Evolutionary conservation across 2,329 filamentous ascomycete species (phyloP), one percentile per base, ranked within the genome.

Genomic region (Trichoderma simmonsii): DNA sequence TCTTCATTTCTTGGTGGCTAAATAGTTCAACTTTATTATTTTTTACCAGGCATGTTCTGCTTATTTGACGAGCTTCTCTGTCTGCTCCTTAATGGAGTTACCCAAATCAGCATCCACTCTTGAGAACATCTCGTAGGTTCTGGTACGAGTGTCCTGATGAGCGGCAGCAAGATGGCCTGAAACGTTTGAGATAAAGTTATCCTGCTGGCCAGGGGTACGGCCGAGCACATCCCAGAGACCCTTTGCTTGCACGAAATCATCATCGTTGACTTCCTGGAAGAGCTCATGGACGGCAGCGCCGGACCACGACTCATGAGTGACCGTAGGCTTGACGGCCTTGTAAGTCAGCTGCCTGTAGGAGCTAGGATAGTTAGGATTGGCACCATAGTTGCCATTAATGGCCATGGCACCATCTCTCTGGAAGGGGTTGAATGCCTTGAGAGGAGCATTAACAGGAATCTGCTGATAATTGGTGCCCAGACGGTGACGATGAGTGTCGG

Each of bases 361-460:
- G 51, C 84, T 85, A 24, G 84, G 83, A 76, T 90, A 91, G 80
- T 88, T 88, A 11, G 88, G 87, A 77, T 89, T 86, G 28, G 83
- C 82, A 66, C 88, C 88, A 75, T 90, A 89, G 82, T 90, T 90
- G 71, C 83, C 84, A 81, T 93, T 92, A 78, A 89, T 84, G 71
- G 90, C 87, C 91, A 93, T 94, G 72, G 80, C 78, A 18, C 92
- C 92, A 77, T 94, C 92, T 73, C 92, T 89, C 80, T 93, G 91
- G 85, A 90, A 92, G 74, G 92, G 92, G 76, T 91, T 85, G 85
- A 88, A 85, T 81, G 83, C 83, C 82, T 77, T 83, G 80, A 83
- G 84, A 0, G 88, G 86, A 67, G 83, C 83, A 81, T 91, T 91
- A 75, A 89, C 86, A 26, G 89, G 89, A 69, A 91, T 86, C 77